Evolutionary conservation across 345 rosid genomes (phyloP), one percentile per base, ranked within the genome.

Genomic region (Rhodomyrtus tomentosa): DNA sequence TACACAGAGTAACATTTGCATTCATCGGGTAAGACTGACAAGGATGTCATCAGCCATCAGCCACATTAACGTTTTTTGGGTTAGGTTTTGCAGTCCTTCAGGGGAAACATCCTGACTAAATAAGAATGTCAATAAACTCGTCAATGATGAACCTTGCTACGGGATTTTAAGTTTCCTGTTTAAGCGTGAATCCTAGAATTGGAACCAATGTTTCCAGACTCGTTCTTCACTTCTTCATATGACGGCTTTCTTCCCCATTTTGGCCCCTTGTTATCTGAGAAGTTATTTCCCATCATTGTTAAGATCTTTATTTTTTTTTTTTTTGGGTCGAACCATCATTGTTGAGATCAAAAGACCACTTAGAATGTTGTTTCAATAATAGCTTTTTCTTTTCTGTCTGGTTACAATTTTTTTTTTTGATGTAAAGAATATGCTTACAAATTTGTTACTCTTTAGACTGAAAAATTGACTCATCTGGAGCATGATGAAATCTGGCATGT

Each of bases 1-100:
- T 85, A 93, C 95, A 1, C 92, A 53, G 56, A 85, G 93, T 90
- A 96, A 96, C 86, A 93, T 93, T 74, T 96, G 98, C 91, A 93
- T 96, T 83, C 98, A 96, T 86, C 90, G 93, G 92, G 99, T 96
- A 84, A 85, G 87, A 83, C 54, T 32, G 52, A 81, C 36, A 48
- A 50, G 27, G 82, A 52, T 25, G 32, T 81, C 82, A 25, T 32
- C 38, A 48, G 7, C 42, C 14, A 48, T 81, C 38, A 10, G 11
- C 53, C 16, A 25, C 0, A 29, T 68, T 36, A 68, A 16, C 24
- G 32, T 32, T 68, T 40, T 68, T 20, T 15, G 32, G 24, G 24
- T 68, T 68, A 32, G 76, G 16, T 42, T 68, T 68, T 32, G 32
- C 45, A 68, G 7, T 59, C 40, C 40, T 59, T 29, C 12, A 0